Base-by-base conservation (phyloP, 148 eudicot species). In the Chenopodium album region DNA sequence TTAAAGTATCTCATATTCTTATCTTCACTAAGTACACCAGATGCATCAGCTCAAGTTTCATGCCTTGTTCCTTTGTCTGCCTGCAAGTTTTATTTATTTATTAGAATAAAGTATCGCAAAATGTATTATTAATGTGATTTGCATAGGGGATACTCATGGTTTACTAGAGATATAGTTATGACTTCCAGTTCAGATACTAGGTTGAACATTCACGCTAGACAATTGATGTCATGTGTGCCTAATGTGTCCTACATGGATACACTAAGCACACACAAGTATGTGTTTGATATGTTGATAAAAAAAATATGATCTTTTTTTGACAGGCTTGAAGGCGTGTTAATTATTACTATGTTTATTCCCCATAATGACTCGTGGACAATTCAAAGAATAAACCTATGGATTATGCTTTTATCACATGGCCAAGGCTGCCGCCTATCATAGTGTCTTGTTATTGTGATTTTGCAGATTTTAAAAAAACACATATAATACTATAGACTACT, bases 41-140 rank as follows among this genome's bases (percentile, higher is more conserved):
- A 75, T 75, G 60, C 46, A 22, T 50, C 65, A 32, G 73, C 37
- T 78, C 9, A 56, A 26, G 50, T 83, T 65, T 73, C 37, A 76
- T 63, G 52, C 67, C 78, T 67, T 74, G n/a, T 44, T 16, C 37
- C 8, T 67, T 37, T 29, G 52, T 9, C 54, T 48, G 29, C 28
- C 46, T 76, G 69, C 23, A 19, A 13, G 28, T 63, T 31, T 75
- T 5, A 4, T 5, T 41, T 41, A 41, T 41, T 41, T 41, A 3
- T 41, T 41, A 5, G 66, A 48, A 66, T 7, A 19, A 54, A 50
- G 73, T 78, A 22, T 8, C 16, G 44, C 52, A 75, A 34, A 9
- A 22, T 6, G 46, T 52, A 75, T 17, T 17, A 54, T 54, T 54
- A 4, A 54, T 50, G 62, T 62, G 65, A 62, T 62, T 54, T 54